phyloP scores from a whole-genome alignment of 1,284 basidiomycete species.

The Ustilago nuda region DNA sequence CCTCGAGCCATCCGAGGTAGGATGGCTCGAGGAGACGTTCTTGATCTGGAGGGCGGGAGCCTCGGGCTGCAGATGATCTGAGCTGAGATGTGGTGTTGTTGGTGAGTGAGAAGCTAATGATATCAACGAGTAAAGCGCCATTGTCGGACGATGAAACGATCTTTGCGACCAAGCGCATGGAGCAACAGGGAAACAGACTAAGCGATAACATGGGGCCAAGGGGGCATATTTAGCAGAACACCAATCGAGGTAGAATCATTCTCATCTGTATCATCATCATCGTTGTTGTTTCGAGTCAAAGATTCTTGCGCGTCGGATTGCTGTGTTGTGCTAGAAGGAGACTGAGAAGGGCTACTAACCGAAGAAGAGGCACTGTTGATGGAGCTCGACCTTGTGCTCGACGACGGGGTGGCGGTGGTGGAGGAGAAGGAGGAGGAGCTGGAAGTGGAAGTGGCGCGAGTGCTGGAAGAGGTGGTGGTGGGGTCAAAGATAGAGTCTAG shows the following conservation, averaged over 20 bases:
- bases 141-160: conserved; percentile 7
- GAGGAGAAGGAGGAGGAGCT: conserved; percentile 21
- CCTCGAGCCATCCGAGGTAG: conserved; percentile 5
- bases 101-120: background rate
- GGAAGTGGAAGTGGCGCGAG: conserved; percentile 12
- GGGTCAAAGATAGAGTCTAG: background rate
- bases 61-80: background rate
- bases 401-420: conserved; percentile 17
- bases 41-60: background rate
- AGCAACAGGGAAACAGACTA: conserved; percentile 25
- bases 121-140: background rate
- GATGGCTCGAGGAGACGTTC: background rate
- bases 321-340: conserved; percentile 15
- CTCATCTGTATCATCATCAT: background rate
- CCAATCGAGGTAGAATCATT: conserved; percentile 30
- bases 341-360: conserved; percentile 36
- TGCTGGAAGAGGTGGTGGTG: conserved; percentile 18
- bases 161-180: conserved; percentile 33
- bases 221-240: conserved; percentile 24
- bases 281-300: conserved; percentile 1
- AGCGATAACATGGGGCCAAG: conserved; percentile 16
- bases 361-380: conserved; percentile 25
- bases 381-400: conserved; percentile 30
- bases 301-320: conserved; percentile 4
- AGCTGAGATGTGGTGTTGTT: background rate